Evolutionary conservation across 257 asterid species (phyloP).

Genomic region (Knoxia roxburghii): DNA sequence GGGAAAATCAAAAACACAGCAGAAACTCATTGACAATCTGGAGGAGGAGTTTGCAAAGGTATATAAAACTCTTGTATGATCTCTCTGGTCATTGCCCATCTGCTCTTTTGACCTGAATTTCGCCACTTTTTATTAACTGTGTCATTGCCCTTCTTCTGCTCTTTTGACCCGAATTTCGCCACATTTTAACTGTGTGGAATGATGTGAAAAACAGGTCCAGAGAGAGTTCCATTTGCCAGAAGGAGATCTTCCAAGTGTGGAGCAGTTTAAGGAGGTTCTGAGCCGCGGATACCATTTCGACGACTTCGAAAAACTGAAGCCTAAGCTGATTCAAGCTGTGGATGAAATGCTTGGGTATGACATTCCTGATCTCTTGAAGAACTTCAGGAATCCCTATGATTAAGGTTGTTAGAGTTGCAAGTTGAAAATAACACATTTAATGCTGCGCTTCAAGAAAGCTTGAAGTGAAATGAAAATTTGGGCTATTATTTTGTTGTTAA

Average conservation of each 20-base stretch:
- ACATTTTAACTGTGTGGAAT: not conserved
- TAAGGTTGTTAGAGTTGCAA: constrained; percentile 12
- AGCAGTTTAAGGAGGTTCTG: constrained; percentile 57
- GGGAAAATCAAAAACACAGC: constrained; percentile 81
- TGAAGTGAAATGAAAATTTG: constrained; percentile 23
- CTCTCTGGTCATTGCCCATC: no score
- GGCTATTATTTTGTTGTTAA: no score
- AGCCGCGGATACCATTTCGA: constrained; percentile 46
- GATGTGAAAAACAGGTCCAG: constrained; percentile 48
- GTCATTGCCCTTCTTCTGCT: not conserved
- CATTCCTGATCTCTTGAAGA: constrained; percentile 73
- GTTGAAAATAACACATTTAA: not conserved
- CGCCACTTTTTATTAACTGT: no score
- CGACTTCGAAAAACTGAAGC: constrained; percentile 88
- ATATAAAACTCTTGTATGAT: not conserved
- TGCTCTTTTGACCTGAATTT: no score
- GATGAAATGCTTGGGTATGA: constrained; percentile 85
- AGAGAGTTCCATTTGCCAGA: constrained; percentile 64
- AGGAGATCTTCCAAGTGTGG: constrained; percentile 82
- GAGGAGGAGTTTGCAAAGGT: constrained; percentile 65
- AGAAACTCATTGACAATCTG: constrained; percentile 51
- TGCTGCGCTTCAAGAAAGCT: constrained; percentile 40
- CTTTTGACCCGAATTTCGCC: not conserved
- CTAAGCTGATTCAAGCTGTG: constrained; percentile 66
- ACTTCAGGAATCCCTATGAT: constrained; percentile 67